phyloP scores from a whole-genome alignment of 306 rosid genomes.

The Vicia villosa region DNA sequence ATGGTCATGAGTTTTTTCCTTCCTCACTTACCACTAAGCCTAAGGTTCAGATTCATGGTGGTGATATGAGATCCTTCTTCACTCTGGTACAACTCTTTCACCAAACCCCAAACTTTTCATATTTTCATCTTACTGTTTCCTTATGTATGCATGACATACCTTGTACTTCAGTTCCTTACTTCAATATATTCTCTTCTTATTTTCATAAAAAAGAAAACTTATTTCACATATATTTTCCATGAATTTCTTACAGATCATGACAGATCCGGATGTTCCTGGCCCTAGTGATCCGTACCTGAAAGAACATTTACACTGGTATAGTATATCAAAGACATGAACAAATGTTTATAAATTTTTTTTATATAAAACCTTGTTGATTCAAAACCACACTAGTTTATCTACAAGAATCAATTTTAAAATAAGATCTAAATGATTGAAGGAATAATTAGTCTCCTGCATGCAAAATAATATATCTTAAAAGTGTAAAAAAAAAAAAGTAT shows the following conservation, averaged over 20 bases:
- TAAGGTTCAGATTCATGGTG: slow-evolving; percentile 83
- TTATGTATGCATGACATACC: not conserved
- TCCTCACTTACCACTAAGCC: slow-evolving; percentile 63
- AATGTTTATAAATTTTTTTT: not conserved
- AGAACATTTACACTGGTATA: slow-evolving; percentile 90
- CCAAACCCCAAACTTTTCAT: not conserved
- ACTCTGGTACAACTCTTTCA: slow-evolving; percentile 58
- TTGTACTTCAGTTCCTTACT: not conserved
- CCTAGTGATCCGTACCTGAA: slow-evolving; percentile 94
- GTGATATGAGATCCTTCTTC: slow-evolving; percentile 84
- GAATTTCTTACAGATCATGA: slow-evolving; percentile 61
- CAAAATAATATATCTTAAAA: not conserved
- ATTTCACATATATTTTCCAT: not conserved
- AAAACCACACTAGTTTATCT: not conserved
- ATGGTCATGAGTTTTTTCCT: slow-evolving; percentile 82
- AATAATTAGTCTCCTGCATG: not conserved
- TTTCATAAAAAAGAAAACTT: no score
- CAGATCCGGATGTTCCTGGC: slow-evolving; percentile 96
- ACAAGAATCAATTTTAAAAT: not conserved
- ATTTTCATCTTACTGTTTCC: not conserved
- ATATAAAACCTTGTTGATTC: not conserved
- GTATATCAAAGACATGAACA: not conserved
- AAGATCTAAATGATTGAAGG: not conserved
- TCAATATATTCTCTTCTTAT: not conserved
- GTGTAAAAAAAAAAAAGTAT: not conserved